Evolutionary conservation across 352 stramenopile genomes (phyloP).

Genomic region (Phytophthora palmivora): DNA sequence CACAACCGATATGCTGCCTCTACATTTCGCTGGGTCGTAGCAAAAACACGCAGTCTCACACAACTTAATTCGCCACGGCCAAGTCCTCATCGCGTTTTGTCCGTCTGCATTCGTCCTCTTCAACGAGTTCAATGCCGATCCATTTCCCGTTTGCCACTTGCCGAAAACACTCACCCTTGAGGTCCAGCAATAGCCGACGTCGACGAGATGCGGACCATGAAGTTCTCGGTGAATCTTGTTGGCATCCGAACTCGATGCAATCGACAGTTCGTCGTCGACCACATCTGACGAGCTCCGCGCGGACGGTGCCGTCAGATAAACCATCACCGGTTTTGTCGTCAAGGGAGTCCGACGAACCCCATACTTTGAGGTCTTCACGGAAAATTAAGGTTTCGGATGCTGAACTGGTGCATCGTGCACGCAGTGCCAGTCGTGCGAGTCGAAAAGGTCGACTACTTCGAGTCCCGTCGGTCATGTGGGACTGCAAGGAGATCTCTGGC

Average conservation of each 20-base stretch:
- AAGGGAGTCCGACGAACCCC: conserved; percentile 20
- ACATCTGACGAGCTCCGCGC: conserved; percentile 31
- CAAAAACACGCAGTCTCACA: conserved; percentile 25
- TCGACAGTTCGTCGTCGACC: conserved; percentile 7
- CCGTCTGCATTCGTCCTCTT: neutral
- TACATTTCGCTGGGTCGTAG: conserved; percentile 1
- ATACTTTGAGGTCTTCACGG: conserved; percentile 3
- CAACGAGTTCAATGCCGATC: conserved; percentile 27
- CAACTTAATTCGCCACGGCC: conserved; percentile 30
- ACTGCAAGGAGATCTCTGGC: conserved; percentile 42
- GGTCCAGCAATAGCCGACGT: neutral
- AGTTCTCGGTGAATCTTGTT: conserved; percentile 25
- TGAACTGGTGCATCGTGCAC: conserved; percentile 42
- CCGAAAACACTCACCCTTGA: conserved; percentile 13
- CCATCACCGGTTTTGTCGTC: conserved; percentile 26
- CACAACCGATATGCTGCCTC: conserved; percentile 3
- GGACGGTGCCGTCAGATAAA: conserved; percentile 27
- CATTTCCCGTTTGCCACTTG: conserved; percentile 35
- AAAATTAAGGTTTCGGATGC: conserved; percentile 41
- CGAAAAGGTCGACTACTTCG: conserved; percentile 23
- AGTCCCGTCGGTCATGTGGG: conserved; percentile 38
- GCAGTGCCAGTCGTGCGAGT: conserved; percentile 27
- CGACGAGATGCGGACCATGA: conserved; percentile 3
- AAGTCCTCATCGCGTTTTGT: conserved; percentile 15
- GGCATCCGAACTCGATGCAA: conserved; percentile 8